Evolutionary conservation across 345 rosid species (phyloP).

Genomic region (Mercurialis annua): DNA sequence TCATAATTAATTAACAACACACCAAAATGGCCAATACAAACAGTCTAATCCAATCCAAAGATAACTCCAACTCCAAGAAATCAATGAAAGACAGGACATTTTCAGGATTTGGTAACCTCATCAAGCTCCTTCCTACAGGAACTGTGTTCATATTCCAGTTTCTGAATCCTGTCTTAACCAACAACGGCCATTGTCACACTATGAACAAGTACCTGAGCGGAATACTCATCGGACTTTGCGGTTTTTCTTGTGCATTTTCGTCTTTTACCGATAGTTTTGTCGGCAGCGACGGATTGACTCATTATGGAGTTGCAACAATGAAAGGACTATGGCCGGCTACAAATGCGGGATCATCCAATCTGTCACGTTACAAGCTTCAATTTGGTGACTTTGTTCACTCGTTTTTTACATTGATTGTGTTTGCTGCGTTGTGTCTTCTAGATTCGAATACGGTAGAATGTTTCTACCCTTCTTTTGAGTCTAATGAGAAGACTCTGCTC

Average conservation of each 20-base stretch:
- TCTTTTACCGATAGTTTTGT: slow-evolving; percentile 72
- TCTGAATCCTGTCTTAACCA: slow-evolving; percentile 75
- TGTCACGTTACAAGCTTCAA: slow-evolving; percentile 51
- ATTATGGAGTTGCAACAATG: slow-evolving; percentile 55
- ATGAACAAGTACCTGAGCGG: slow-evolving; percentile 50
- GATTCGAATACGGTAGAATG: slow-evolving; percentile 59
- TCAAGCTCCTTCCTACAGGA: slow-evolving; percentile 89
- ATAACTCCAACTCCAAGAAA: slow-evolving; percentile 10
- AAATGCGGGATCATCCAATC: slow-evolving; percentile 33
- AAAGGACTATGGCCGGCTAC: slow-evolving; percentile 62
- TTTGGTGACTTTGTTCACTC: slow-evolving; percentile 66
- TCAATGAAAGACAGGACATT: slow-evolving; percentile 45
- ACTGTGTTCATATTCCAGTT: slow-evolving; percentile 73
- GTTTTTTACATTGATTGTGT: slow-evolving; percentile 46
- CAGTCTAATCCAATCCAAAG: not conserved
- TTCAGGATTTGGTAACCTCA: slow-evolving; percentile 56
- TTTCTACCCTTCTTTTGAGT: slow-evolving; percentile 56
- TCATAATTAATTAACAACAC: not conserved
- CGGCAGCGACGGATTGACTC: slow-evolving; percentile 42
- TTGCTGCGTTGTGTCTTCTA: slow-evolving; percentile 49
- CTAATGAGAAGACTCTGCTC: slow-evolving; percentile 47
- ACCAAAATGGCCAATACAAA: not conserved
- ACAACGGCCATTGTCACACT: slow-evolving; percentile 58
- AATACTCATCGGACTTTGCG: slow-evolving; percentile 56
- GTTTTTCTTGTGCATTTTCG: slow-evolving; percentile 60